A percentile compares a stretch with the other conserved stretches of the same genome.
Evolutionary conservation across 805 yeast genomes (phyloP).

Genomic region (Candida hungchunana): DNA sequence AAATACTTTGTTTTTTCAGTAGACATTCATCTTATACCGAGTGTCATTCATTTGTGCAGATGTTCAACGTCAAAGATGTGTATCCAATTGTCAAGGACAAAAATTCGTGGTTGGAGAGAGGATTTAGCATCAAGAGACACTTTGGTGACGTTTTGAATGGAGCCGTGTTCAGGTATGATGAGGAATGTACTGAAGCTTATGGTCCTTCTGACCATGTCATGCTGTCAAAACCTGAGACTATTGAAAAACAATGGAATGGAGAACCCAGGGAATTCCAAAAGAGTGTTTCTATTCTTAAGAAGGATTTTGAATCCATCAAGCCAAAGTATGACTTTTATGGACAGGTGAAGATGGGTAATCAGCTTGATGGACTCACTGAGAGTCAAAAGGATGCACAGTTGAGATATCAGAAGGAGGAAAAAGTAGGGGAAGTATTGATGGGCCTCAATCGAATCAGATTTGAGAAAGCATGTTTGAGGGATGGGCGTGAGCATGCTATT

Average conservation of each 20-base stretch:
- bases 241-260: not conserved
- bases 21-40: conserved; percentile 46
- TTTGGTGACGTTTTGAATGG: conserved; percentile 35
- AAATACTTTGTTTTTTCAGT: conserved; percentile 37
- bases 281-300: not conserved
- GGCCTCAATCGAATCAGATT: too few relatives aligned
- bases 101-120: conserved; percentile 31
- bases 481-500: too few relatives aligned
- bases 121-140: conserved; percentile 36
- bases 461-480: too few relatives aligned
- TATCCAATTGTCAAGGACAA: conserved; percentile 38
- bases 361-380: too few relatives aligned
- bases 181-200: conserved; percentile 1
- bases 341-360: too few relatives aligned
- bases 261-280: not conserved
- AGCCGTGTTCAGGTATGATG: conserved; percentile 20
- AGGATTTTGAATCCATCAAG: not conserved
- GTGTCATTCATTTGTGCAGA: conserved; percentile 30
- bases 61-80: conserved; percentile 38
- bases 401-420: too few relatives aligned
- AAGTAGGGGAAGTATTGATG: too few relatives aligned
- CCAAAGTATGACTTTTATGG: not conserved
- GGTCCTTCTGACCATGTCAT: conserved; percentile 1
- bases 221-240: not conserved
- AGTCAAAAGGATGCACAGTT: too few relatives aligned